Evolutionary conservation across 2,329 filamentous ascomycete genomes (phyloP), one percentile per base, ranked within the genome.

Genomic region (Pseudogymnoascus sp.): DNA sequence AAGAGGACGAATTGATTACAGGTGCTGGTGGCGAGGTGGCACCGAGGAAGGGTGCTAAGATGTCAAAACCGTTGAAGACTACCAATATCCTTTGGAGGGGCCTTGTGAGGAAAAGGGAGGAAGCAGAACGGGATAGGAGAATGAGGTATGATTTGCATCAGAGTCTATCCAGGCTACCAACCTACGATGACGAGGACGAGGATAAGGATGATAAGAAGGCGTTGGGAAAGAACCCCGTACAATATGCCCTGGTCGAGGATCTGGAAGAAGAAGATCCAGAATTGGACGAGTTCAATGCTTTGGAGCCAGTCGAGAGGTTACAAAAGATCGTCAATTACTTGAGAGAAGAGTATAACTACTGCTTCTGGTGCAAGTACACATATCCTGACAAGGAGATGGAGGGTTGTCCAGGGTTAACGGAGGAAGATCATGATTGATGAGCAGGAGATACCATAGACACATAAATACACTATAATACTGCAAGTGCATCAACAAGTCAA

Each of bases 351-450:
- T 84, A 91, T 70, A 75, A 80, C 48, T 99, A 99, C 72, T 99
- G 94, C 76, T 96, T 97, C 72, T 99, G 92, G 89, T 99, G 94
- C 76, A 97, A 97, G 73, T 88, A 82, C 74, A 79, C 79, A 60
- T 99, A 97, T 72, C 82, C 86, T 0, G 86, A 91, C 70, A 78
- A 77, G 36, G 75, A 78, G 36, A 87, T 97, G 87, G 90, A 94
- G 10, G 92, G 90, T 0, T 99, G 94, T 78, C 93, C 94, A 0
- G 94, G 94, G 0, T 62, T 87, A 36, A 89, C 86, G 0, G 94
- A 97, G 74, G 92, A 96, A 70, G 92, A 97, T 69, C 85, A 87
- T 65, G 84, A 87, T 68, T 82, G 64, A 70, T 27, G 35, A 27
- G 12, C 10, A 39, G 13, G n/a, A 39, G 7, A 37, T 59, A 39